Base-by-base conservation (phyloP, 768 basidiomycete genomes). In the Lactarius hengduanensis region DNA sequence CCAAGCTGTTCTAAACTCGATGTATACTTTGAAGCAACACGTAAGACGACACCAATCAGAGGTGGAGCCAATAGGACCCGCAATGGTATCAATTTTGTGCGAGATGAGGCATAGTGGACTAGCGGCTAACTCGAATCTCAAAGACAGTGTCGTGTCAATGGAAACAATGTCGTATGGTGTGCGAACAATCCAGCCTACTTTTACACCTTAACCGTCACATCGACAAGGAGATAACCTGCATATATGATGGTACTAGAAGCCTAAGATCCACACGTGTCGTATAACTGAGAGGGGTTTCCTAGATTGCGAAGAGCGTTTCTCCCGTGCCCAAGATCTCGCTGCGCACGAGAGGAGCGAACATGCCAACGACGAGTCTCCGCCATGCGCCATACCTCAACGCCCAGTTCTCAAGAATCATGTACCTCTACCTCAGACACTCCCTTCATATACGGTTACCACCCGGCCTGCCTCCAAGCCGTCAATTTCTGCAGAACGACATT, bases 111-210 rank as follows among this genome's bases (percentile, higher is more conserved):
- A 15, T 18, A 61, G 22, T 47, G n/a, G 34, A 60, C 57, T 26
- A 7, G 20, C 11, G 54, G 53, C 66, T 67, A 18, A 63, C 53
- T 30, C 4, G 58, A 16, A 45, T 67, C 50, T 56, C 58, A 40
- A 59, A 67, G 66, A 67, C 66, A 16, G 66, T 67, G 50, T 67
- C 66, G 40, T 67, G 66, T 59, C 66, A 32, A 54, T 67, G 66
- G 66, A 67, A 67, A 55, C 57, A 67, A 56, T 67, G 66, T 34
- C 66, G 66, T 47, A 67, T 67, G 66, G 66, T 67, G 53, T 67
- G 66, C 66, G 57, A 67, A 59, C 50, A 43, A 56, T 63, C 53
- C 41, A 63, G 58, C 41, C 58, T 67, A 20, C 58, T 63, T 47
- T 15, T 22, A 45, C 66, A 67, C 62, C 62, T 67, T 41, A 18